Percentiles rank a stretch among this genome's conserved stretches.
Conservation (phyloP, 2,329 filamentous ascomycete species). For the Cladorrhinum sp. region DNA sequence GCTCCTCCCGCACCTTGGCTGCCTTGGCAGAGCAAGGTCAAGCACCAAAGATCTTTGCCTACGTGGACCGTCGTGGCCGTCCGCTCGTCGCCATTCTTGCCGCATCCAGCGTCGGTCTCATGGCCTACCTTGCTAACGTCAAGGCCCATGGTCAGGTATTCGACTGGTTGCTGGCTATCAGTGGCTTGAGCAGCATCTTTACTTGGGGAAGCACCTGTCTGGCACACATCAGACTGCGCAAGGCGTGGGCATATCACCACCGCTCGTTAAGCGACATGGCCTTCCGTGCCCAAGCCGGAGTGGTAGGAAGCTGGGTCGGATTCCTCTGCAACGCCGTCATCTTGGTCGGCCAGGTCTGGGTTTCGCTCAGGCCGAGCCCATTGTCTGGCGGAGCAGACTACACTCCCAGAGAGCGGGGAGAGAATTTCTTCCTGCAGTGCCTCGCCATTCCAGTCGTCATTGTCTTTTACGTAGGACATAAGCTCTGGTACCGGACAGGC, state of each 20-base stretch:
- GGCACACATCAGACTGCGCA: conserved; percentile 66
- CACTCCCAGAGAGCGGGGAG: conserved; percentile 33
- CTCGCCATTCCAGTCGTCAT: conserved; percentile 54
- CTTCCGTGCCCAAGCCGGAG: conserved; percentile 59
- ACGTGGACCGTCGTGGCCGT: conserved; percentile 56
- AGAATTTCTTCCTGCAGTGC: conserved; percentile 53
- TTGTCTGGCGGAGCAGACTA: conserved; percentile 25
- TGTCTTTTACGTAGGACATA: conserved; percentile 53
- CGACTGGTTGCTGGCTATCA: conserved; percentile 64
- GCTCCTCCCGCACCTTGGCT: conserved; percentile 56
- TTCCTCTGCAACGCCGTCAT: conserved; percentile 56
- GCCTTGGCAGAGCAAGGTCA: conserved; percentile 59
- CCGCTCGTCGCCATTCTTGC: conserved; percentile 50
- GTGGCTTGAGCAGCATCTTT: conserved; percentile 62
- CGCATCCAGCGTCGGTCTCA: conserved; percentile 47
- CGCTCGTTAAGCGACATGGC: conserved; percentile 65
- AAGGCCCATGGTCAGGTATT: conserved; percentile 50
- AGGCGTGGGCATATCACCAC: conserved; percentile 60
- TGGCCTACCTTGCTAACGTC: conserved; percentile 49
- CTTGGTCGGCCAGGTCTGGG: conserved; percentile 49
- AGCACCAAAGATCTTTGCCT: conserved; percentile 55
- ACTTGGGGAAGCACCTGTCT: conserved; percentile 69
- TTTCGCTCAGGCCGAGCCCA: conserved; percentile 36
- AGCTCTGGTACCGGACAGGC: conserved; percentile 60
- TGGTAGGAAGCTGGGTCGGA: conserved; percentile 64